Percentiles rank a stretch among this genome's conserved stretches.
Evolutionary conservation across 78 protist species (phyloP).

Genomic region (Dictyostelium firmibasis): DNA sequence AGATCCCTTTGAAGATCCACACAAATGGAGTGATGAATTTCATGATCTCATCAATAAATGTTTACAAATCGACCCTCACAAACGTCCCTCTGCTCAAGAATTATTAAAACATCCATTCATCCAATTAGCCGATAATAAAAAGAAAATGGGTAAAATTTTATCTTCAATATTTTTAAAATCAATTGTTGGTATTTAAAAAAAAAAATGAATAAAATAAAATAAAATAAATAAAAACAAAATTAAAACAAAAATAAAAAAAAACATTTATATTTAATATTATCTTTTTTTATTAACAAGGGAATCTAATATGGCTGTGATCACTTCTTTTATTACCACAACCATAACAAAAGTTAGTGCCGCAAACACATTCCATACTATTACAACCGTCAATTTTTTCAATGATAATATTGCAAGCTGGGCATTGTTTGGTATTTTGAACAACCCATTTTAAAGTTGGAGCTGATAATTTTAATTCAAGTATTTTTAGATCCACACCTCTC

Average conservation of each 20-base stretch:
- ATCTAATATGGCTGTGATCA: background rate
- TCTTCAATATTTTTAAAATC: slow-evolving; percentile 71
- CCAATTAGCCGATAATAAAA: slow-evolving; percentile 28
- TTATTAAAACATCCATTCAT: slow-evolving; percentile 77
- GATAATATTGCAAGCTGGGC: slow-evolving; percentile 6
- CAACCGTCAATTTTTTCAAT: slow-evolving; percentile 42
- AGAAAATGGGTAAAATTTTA: slow-evolving; percentile 72
- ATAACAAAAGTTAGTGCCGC: slow-evolving; percentile 24
- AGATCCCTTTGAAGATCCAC: slow-evolving; percentile 77
- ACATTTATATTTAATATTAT: no score
- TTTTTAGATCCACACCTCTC: background rate
- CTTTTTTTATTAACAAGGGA: no score
- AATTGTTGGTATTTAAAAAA: slow-evolving; percentile 62
- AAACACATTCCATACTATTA: slow-evolving; percentile 9
- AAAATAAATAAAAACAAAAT: background rate
- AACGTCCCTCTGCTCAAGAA: slow-evolving; percentile 61
- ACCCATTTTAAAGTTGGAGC: background rate
- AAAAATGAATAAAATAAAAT: background rate
- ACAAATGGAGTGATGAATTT: slow-evolving; percentile 43
- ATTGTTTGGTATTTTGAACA: background rate
- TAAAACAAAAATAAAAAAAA: background rate
- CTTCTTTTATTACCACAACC: background rate
- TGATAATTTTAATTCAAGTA: background rate
- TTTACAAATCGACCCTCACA: slow-evolving; percentile 19
- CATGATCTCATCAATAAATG: slow-evolving; percentile 75